Base-by-base conservation (phyloP, 805 yeast genomes). In the Saccharomyces jurei region DNA sequence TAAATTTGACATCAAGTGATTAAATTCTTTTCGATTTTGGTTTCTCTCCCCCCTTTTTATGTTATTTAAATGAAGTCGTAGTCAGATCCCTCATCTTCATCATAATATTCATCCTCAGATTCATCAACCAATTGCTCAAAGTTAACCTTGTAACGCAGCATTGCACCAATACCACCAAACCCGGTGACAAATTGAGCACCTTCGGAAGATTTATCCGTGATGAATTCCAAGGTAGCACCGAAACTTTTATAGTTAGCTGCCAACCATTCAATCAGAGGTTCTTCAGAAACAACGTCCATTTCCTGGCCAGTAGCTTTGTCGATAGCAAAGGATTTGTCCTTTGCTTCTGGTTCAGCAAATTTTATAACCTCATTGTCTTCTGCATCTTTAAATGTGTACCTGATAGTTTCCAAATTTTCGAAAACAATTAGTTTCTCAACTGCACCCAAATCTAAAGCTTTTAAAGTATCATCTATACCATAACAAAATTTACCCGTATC, bases 151-250 rank as follows among this genome's bases (percentile, higher is more conserved):
- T 94, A 94, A 77, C 99, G 89, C 71, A 94, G 78, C 64, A 94
- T 71, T 55, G 97, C 97, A 72, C 99, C 99, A 62, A 94, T 82
- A 76, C 99, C 99, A 86, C 99, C 99, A 69, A 94, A 94, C 56
- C 99, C 99, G 65, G 84, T 86, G 56, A 87, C 95, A 74, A 94
- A 94, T 77, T 94, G 99, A 49, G 98, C 96, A 79, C 99, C 99
- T 75, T 94, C 99, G 48, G 96, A 86, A 25, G 96, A 87, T 75
- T 89, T 84, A 77, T 94, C 98, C 51, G 97, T 88, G 63, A 94
- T 96, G 65, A 94, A 94, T 77, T 94, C 99, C 65, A 94, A 80
- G 57, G 86, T 82, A 52, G 99, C 96, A 81, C 99, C 99, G 66
- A 81, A 94, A 66, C 81, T 87, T 71, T 84, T 87, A 76, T 94